phyloP scores from a whole-genome alignment of 73 alveolate species.

The Paramecium biaurelia region DNA sequence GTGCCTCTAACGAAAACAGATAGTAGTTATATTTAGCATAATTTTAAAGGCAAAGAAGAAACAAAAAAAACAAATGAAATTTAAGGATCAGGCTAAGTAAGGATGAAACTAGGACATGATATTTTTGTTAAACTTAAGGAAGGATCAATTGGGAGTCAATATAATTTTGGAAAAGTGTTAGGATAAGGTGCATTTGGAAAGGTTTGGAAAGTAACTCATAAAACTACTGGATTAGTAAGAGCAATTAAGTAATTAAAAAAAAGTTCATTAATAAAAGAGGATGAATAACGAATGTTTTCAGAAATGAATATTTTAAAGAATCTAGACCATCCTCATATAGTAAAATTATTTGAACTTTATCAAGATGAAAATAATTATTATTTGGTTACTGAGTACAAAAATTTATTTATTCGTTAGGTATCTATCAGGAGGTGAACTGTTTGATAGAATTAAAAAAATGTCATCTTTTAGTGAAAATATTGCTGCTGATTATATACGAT shows the following conservation, averaged over 20 bases:
- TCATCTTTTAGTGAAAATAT: conserved; percentile 75
- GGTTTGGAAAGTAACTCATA: conserved; percentile 57
- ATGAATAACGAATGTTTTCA: conserved; percentile 22
- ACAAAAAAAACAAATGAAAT: not conserved
- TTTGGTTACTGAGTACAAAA: conserved; percentile 77
- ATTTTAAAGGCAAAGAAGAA: not conserved
- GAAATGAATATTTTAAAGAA: conserved; percentile 43
- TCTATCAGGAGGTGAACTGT: conserved; percentile 81
- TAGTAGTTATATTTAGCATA: not conserved
- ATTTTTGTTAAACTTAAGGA: conserved; percentile 34
- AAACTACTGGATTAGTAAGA: conserved; percentile 58
- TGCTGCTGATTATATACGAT: conserved; percentile 81
- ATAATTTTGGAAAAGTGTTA: conserved; percentile 39
- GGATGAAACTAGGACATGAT: conserved; percentile 13
- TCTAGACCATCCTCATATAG: conserved; percentile 59
- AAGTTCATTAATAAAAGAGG: conserved; percentile 19
- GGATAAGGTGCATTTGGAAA: conserved; percentile 61
- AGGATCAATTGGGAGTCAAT: conserved; percentile 7
- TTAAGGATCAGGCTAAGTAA: not conserved
- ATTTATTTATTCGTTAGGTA: not conserved
- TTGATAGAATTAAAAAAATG: conserved; percentile 69
- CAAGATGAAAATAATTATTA: conserved; percentile 79
- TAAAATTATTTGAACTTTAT: conserved; percentile 79
- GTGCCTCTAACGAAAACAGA: not conserved
- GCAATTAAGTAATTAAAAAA: conserved; percentile 55